phyloP scores from a whole-genome alignment of 169 alveolate species.

The Blepharisma undulans region DNA sequence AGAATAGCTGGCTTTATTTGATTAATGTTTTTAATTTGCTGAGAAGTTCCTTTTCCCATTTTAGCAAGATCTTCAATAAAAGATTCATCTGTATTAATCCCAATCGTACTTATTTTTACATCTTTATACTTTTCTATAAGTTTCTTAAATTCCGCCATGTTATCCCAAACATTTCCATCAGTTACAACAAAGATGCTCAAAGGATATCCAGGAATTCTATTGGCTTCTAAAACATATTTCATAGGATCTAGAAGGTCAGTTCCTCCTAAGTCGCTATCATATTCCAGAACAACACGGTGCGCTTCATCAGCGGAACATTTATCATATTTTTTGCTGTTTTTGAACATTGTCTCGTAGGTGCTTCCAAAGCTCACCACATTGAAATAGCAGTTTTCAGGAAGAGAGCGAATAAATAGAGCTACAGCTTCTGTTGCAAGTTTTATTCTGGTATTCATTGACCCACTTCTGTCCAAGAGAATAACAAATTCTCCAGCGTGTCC shows the following conservation, averaged over 20 bases:
- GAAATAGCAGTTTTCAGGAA: slow-evolving; percentile 42
- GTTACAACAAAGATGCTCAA: slow-evolving; percentile 69
- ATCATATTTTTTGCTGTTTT: slow-evolving; percentile 3
- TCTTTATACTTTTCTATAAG: background rate
- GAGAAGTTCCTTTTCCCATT: slow-evolving; percentile 55
- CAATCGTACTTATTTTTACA: slow-evolving; percentile 55
- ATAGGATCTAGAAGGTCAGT: slow-evolving; percentile 66
- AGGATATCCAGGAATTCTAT: slow-evolving; percentile 37
- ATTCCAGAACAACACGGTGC: background rate
- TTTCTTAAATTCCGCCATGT: background rate
- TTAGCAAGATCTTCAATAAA: slow-evolving; percentile 50
- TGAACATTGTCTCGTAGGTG: background rate
- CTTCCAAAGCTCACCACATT: slow-evolving; percentile 53
- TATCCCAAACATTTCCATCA: slow-evolving; percentile 70
- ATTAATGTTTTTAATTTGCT: background rate
- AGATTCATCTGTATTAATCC: slow-evolving; percentile 48
- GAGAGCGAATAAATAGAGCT: slow-evolving; percentile 45
- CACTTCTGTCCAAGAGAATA: slow-evolving; percentile 54
- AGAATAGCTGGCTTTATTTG: slow-evolving; percentile 36
- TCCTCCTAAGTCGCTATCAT: slow-evolving; percentile 69
- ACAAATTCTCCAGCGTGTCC: slow-evolving; percentile 27
- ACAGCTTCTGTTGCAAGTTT: slow-evolving; percentile 40
- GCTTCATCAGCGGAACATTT: slow-evolving; percentile 35
- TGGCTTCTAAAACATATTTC: slow-evolving; percentile 26
- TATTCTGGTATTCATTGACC: slow-evolving; percentile 41